Evolutionary conservation across 2,329 filamentous ascomycete genomes (phyloP).

Genomic region (Westerdykella ornata): DNA sequence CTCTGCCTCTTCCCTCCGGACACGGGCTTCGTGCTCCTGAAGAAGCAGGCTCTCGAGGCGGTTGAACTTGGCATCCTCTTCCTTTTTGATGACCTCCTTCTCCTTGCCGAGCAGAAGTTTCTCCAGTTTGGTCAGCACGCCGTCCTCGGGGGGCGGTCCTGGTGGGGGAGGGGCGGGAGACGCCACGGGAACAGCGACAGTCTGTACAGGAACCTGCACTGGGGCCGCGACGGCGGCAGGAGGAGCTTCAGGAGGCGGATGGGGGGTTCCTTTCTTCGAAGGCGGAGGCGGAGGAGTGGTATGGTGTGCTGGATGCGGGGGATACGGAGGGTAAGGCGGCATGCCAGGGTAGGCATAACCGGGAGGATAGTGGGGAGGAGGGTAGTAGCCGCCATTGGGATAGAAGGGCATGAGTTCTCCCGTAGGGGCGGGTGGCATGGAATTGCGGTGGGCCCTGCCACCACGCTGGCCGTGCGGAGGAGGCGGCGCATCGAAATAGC

Average conservation of each 20-base stretch:
- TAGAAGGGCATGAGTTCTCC: conserved; percentile 34
- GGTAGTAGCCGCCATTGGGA: conserved; percentile 19
- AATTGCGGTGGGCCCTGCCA: conserved; percentile 28
- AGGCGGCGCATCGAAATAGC: conserved; percentile 34
- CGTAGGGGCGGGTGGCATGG: conserved; percentile 25
- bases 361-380: conserved; percentile 23
- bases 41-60: conserved; percentile 34
- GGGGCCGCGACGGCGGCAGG: conserved; percentile 15
- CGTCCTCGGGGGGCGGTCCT: conserved; percentile 19
- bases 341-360: conserved; percentile 20
- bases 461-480: conserved; percentile 3
- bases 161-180: conserved; percentile 4
- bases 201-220: conserved; percentile 7
- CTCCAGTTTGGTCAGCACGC: conserved; percentile 28
- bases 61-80: conserved; percentile 32
- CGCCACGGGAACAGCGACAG: conserved; percentile 9
- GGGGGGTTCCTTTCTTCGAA: conserved; percentile 26
- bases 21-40: conserved; percentile 31
- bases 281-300: conserved; percentile 21
- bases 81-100: conserved; percentile 27
- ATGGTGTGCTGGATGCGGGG: conserved; percentile 7
- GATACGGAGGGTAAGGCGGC: conserved; percentile 16
- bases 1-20: conserved; percentile 33
- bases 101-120: conserved; percentile 25
- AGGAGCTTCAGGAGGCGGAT: conserved; percentile 19